Percentiles rank a stretch among this genome's conserved stretches.
Conservation (phyloP, 768 basidiomycete species). For the Chalciporus piperatus region DNA sequence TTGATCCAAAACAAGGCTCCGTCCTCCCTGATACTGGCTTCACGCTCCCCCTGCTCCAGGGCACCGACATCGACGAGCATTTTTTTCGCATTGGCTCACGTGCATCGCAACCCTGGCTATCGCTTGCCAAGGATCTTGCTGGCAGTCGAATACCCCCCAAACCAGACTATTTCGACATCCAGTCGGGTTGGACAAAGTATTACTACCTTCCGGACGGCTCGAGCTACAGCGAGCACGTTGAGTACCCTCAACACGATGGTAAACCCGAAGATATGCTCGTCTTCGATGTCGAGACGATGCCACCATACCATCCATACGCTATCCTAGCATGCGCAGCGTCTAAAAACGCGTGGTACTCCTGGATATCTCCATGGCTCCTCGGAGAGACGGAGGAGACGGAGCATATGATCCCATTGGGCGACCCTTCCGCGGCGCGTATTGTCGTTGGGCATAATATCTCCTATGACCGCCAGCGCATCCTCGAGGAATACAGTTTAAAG, state of each 20-base stretch:
- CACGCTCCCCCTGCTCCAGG: constrained; percentile 81
- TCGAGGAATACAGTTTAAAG: constrained; percentile 75
- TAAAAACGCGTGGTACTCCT: constrained; percentile 86
- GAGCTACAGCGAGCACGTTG: constrained; percentile 70
- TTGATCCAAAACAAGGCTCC: constrained; percentile 78
- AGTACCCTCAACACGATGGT: constrained; percentile 61
- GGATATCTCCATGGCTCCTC: constrained; percentile 94
- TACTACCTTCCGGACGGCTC: constrained; percentile 68
- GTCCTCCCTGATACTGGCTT: constrained; percentile 77
- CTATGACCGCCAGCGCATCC: constrained; percentile 82
- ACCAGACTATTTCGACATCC: constrained; percentile 52
- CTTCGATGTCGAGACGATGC: constrained; percentile 95
- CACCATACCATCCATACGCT: constrained; percentile 74
- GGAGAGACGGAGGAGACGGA: constrained; percentile 51
- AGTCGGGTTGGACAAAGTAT: constrained; percentile 90
- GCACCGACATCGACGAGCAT: constrained; percentile 79
- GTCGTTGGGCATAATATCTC: constrained; percentile 95
- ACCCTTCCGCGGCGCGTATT: constrained; percentile 50
- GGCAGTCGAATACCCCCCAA: constrained; percentile 54
- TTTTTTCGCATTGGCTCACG: constrained; percentile 76
- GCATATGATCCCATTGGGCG: constrained; percentile 77
- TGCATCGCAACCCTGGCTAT: constrained; percentile 74
- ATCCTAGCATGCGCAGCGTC: constrained; percentile 89
- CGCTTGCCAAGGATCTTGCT: constrained; percentile 61
- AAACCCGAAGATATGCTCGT: constrained; percentile 70